These are phyloP conservation scores for Elongisporangium undulatum DNA, from an alignment of 352 stramenopile species.

Conservation along the genomic window DNA sequence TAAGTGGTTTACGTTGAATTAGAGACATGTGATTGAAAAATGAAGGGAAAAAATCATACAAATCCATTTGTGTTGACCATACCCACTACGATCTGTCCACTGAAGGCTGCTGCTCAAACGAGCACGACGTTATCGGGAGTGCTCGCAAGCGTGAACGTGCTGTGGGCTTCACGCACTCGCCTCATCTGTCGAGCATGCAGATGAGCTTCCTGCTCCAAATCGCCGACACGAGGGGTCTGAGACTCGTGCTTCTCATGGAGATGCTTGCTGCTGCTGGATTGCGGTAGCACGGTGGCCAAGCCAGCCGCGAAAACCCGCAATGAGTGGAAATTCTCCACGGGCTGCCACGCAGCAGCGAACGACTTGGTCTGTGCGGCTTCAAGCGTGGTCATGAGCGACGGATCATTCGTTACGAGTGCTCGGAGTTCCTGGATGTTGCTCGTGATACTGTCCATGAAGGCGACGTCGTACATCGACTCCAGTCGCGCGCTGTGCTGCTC, in stretches of 20 bases:
- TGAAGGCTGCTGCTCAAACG: neutral
- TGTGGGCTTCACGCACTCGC: neutral
- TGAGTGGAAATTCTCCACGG: constrained; percentile 4
- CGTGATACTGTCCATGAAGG: constrained; percentile 18
- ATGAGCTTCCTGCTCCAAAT: neutral
- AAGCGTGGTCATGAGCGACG: neutral
- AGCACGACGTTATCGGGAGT: neutral
- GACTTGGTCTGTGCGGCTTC: constrained; percentile 1
- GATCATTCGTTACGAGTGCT: neutral
- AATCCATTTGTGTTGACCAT: neutral
- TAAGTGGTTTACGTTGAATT: constrained; percentile 8
- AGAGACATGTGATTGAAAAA: neutral
- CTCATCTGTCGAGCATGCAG: neutral
- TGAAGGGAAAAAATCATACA: neutral
- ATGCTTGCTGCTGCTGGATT: neutral
- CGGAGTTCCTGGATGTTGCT: constrained; percentile 21
- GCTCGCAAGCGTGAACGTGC: neutral
- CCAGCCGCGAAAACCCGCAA: constrained; percentile 15
- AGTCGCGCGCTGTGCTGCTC: constrained; percentile 21
- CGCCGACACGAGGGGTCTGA: neutral
- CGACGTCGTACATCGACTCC: constrained; percentile 11
- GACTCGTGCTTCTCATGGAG: neutral
- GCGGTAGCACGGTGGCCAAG: constrained; percentile 8
- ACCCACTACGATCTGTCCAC: too few species aligned
- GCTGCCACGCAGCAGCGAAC: constrained; percentile 12